A percentile compares a stretch with the other conserved stretches of the same genome.
phyloP scores from a whole-genome alignment of 345 rosid genomes.

The Hypericum perforatum region DNA sequence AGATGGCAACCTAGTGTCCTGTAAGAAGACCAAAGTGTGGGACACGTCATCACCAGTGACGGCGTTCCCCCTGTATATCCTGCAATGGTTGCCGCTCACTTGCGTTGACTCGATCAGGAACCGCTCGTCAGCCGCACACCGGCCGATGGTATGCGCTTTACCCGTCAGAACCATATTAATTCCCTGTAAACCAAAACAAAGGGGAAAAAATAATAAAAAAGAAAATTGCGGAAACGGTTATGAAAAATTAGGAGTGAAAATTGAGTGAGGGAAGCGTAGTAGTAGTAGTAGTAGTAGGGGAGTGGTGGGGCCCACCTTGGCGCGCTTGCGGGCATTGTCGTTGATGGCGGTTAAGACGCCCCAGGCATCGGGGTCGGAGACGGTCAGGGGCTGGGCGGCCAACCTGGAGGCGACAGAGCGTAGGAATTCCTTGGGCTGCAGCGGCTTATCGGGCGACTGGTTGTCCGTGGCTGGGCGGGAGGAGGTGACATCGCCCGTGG shows the following conservation, averaged over 20 bases:
- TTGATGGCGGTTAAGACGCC: slow-evolving; percentile 90
- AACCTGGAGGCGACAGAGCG: slow-evolving; percentile 49
- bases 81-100: slow-evolving; percentile 80
- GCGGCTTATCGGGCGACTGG: slow-evolving; percentile 25
- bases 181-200: slow-evolving; percentile 35
- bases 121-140: slow-evolving; percentile 46
- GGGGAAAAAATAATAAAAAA: background rate
- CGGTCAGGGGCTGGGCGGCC: slow-evolving; percentile 60
- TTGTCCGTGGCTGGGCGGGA: slow-evolving; percentile 11
- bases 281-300: slow-evolving; percentile 14
- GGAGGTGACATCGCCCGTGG: slow-evolving; percentile 13
- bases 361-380: slow-evolving; percentile 66
- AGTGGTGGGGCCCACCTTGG: slow-evolving; percentile 34
- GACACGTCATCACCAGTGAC: slow-evolving; percentile 19
- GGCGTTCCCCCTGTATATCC: slow-evolving; percentile 39
- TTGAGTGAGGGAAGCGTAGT: background rate
- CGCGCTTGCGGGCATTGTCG: slow-evolving; percentile 63
- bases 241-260: background rate
- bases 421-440: slow-evolving; percentile 37
- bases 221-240: background rate
- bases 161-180: slow-evolving; percentile 60
- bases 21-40: slow-evolving; percentile 41
- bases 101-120: slow-evolving; percentile 60
- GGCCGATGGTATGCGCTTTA: slow-evolving; percentile 66
- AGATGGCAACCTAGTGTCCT: slow-evolving; percentile 65